Percentiles rank a stretch among this genome's conserved stretches.
These are phyloP conservation scores for Cercospora citrullina DNA, from an alignment of 2,329 filamentous ascomycete genomes.

Conservation along the genomic window DNA sequence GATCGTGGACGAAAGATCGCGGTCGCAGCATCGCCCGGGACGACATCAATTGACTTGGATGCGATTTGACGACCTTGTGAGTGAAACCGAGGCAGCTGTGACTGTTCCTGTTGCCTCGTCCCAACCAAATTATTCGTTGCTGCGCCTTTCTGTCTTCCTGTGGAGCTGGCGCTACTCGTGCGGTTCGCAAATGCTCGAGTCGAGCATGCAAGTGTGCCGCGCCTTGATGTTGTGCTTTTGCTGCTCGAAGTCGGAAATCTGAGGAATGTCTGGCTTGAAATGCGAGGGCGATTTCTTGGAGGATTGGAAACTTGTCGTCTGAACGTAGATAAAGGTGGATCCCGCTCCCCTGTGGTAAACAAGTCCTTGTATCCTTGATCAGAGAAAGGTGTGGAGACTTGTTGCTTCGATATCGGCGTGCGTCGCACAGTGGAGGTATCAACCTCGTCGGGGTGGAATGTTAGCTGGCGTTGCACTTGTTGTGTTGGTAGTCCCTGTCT, in stretches of 20 bases:
- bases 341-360: slow-evolving; percentile 40
- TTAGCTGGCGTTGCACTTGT: slow-evolving; percentile 25
- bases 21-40: slow-evolving; percentile 16
- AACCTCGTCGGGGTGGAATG: slow-evolving; percentile 34
- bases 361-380: slow-evolving; percentile 37
- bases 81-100: slow-evolving; percentile 14
- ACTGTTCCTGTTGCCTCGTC: not conserved
- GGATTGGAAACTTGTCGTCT: slow-evolving; percentile 21
- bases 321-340: slow-evolving; percentile 9
- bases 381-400: not conserved
- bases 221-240: not conserved
- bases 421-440: slow-evolving; percentile 34
- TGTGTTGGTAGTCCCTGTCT: not conserved
- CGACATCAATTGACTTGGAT: slow-evolving; percentile 15
- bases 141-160: not conserved
- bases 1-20: slow-evolving; percentile 3
- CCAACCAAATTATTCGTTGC: not conserved
- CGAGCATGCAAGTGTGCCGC: not conserved
- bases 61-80: slow-evolving; percentile 21
- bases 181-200: slow-evolving; percentile 13
- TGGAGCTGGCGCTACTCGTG: slow-evolving; percentile 15
- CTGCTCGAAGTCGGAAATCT: slow-evolving; percentile 13
- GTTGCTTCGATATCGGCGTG: slow-evolving; percentile 21
- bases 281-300: slow-evolving; percentile 33
- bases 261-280: slow-evolving; percentile 40